Base-by-base conservation (phyloP, 116 monocot genomes). In the Cymodocea nodosa region DNA sequence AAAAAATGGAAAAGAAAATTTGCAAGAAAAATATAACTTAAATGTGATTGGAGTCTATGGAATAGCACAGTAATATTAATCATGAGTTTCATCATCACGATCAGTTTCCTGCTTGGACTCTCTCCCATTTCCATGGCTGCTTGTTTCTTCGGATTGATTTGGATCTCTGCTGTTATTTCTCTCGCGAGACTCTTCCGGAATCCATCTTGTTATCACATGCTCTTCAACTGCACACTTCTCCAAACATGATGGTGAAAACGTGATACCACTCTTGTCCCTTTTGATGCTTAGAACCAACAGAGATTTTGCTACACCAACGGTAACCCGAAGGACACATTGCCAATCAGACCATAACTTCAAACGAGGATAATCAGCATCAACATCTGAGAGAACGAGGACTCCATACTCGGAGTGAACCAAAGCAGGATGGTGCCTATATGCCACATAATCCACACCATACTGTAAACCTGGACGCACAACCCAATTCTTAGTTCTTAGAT, bases 371-470 rank as follows among this genome's bases (percentile, higher is more conserved):
- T 57, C 51, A 30, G 30, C 30, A 30, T 3, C 30, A 30, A 30
- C 30, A 53, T 81, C 77, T 17, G 56, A 25, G 55, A 76, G 30
- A 18, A 87, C 78, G 50, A 87, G 36, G 35, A 82, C 84, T 2
- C 82, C 76, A 62, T 74, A 92, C 51, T 92, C 84, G 0, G 85
- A 83, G 54, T 88, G 93, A 50, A 89, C 83, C 18, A 62, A 37
- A 62, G 62, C 35, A 8, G 93, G 93, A 62, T 93, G 93, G 49
- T 89, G 89, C 1, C 90, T 69, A 23, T 94, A 95, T 0, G 77
- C 87, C 13, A 95, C 95, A 62, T 82, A 95, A 48, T 89, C 85
- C 18, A 72, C 85, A 10, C 90, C 87, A 66, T 90, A 87, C 52
- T 89, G 86, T 5, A 34, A 56, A 8, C 89, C 87, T 11, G 71